phyloP scores from a whole-genome alignment of 2,329 filamentous ascomycete species.

The Paraconiothyrium brasiliense region DNA sequence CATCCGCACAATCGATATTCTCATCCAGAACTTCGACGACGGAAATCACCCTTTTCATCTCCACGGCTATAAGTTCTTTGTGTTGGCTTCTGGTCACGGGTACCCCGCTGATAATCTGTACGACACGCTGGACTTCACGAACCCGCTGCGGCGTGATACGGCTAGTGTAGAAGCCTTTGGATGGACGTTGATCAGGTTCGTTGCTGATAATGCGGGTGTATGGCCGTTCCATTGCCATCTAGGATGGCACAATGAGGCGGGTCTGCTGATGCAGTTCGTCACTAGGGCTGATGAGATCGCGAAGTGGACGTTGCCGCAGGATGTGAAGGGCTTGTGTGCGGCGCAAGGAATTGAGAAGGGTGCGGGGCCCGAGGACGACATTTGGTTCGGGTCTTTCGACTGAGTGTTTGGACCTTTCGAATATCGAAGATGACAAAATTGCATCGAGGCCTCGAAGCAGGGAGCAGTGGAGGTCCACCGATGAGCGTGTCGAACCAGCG shows the following conservation, averaged over 20 bases:
- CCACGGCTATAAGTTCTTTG: constrained; percentile 72
- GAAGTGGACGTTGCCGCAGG: constrained; percentile 55
- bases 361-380: constrained; percentile 59
- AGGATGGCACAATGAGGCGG: constrained; percentile 62
- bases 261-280: constrained; percentile 65
- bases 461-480: no score
- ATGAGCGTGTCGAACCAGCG: no score
- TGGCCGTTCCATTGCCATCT: constrained; percentile 79
- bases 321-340: constrained; percentile 58
- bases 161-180: constrained; percentile 71
- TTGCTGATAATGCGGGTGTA: constrained; percentile 71
- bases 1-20: constrained; percentile 48
- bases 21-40: constrained; percentile 48
- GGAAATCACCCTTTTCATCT: constrained; percentile 61
- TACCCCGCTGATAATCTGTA: constrained; percentile 35
- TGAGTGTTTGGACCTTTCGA: neutral
- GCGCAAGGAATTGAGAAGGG: constrained; percentile 60
- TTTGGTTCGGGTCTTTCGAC: constrained; percentile 51
- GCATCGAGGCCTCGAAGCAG: no score
- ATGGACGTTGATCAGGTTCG: constrained; percentile 69
- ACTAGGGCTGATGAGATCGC: constrained; percentile 59
- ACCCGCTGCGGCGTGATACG: constrained; percentile 72
- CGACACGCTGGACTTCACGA: constrained; percentile 40
- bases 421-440: no score
- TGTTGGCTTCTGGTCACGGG: constrained; percentile 55